Evolutionary conservation across 2,329 filamentous ascomycete genomes (phyloP), one percentile per base, ranked within the genome.

Genomic region (Trichoderma atrobrunneum): DNA sequence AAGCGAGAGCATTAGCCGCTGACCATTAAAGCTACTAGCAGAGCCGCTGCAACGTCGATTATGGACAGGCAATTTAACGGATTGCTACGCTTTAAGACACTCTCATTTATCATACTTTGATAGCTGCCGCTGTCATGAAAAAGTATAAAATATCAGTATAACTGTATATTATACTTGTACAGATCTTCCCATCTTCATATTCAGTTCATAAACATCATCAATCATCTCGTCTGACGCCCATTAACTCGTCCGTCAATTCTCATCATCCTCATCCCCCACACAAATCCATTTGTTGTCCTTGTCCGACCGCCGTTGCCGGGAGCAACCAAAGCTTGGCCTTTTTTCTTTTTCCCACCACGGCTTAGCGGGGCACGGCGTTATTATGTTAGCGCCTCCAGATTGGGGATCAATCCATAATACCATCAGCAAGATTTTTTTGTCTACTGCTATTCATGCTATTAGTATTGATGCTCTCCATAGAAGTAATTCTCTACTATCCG

Each of bases 251-350:
- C 5, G 32, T 30, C 18, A 14, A 48, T 57, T 57, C 26, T 14
- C 18, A 59, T 21, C n/a, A 36, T 21, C 30, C 21, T 51, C 28
- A 18, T 34, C 11, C 66, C 16, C 56, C 66, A 39, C 56, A 28
- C 32, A n/a, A 18, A 21, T 21, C 30, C 28, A 16, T 51, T 54
- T 70, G 67, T 70, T 70, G 67, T 61, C 65, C 28, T 60, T n/a
- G 24, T 48, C 57, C 57, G 6, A 24, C 67, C 57, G 67, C 30
- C 57, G 67, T 70, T 70, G 67, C 67, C 21, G 57, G 57, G 67
- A 70, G 67, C 67, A 70, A 70, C 67, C 64, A 48, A 62, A 62
- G 56, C 66, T 69, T 59, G 51, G 43, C 54, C 65, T 59, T 67
- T 10, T 21, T 34, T 12, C 57, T 24, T 7, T 34, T 34, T 32